Evolutionary conservation across 495 filamentous ascomycete genomes (phyloP).

Genomic region (Lophium mytilinum): DNA sequence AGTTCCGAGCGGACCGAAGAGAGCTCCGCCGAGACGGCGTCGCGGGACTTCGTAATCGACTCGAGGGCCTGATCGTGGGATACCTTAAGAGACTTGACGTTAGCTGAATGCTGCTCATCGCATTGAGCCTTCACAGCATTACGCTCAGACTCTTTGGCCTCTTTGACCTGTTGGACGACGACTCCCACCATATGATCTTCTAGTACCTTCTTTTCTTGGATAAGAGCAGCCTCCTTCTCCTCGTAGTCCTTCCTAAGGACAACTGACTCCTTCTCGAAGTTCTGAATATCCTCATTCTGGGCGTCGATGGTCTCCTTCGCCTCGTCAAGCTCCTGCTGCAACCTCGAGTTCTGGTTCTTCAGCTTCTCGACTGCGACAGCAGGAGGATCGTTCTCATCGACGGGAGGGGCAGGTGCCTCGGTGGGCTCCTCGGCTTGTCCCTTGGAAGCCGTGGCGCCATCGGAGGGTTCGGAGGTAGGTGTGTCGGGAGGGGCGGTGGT

Average conservation of each 20-base stretch:
- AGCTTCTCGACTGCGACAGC: conserved; percentile 40
- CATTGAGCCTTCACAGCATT: conserved; percentile 11
- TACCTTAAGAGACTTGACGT: not conserved
- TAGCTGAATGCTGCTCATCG: conserved; percentile 5
- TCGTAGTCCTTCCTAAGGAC: conserved; percentile 9
- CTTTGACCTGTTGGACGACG: conserved; percentile 25
- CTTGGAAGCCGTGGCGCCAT: conserved; percentile 2
- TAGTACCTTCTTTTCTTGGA: conserved; percentile 17
- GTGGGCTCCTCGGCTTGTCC: not conserved
- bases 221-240: conserved; percentile 11
- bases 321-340: conserved; percentile 48
- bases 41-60: too few relatives aligned
- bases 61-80: too few relatives aligned
- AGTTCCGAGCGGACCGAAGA: conserved; percentile 1
- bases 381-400: conserved; percentile 8
- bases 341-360: conserved; percentile 42
- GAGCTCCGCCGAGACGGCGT: too few relatives aligned
- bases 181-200: conserved; percentile 27
- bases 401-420: conserved; percentile 8
- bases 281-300: conserved; percentile 14
- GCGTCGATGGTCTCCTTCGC: conserved; percentile 41
- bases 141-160: conserved; percentile 19
- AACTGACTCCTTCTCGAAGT: conserved; percentile 9
- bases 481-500: not conserved
- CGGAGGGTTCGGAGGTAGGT: not conserved